Base-by-base conservation (phyloP, 2,329 filamentous ascomycete genomes). In the Myriosclerotinia curreyana region DNA sequence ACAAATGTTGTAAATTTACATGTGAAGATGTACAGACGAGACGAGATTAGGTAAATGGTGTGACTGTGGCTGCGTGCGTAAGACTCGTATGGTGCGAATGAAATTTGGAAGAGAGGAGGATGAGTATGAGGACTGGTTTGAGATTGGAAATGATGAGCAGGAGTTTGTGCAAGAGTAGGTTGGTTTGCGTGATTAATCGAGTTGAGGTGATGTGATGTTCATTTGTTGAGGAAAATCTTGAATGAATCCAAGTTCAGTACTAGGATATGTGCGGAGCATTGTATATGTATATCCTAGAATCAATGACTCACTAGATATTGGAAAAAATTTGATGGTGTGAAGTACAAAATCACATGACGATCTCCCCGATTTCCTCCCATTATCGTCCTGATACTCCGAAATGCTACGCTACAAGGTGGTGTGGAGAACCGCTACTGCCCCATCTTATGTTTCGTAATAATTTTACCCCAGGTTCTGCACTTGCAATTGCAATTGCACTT, bases 61-160 rank as follows among this genome's bases (percentile, higher is more conserved):
- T 59, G 55, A 59, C 55, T 48, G 55, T 59, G 54, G 40, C 54
- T 49, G 22, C 22, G 31, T 48, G 34, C 25, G 42, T 59, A 31
- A n/a, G 22, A n/a, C n/a, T n/a, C n/a, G 31, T 34, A 14, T 34
- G 53, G 36, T 17, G 12, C 42, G 12, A 20, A 6, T 20, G 8
- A 15, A 1, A 51, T 25, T 46, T 17, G 20, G 4, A 40, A 15
- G 12, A 40, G 25, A 31, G 12, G 20, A n/a, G 9, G 15, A 20
- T 14, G 46, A 38, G 15, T 11, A 36, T 22, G 34, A 52, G 3
- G n/a, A 48, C 20, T 9, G 9, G 9, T 20, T 48, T n/a, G 44
- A 11, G 8, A 48, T 48, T n/a, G 5, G 17, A 38, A 34, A 48
- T 38, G 46, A 31, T 52, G 34, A 9, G 8, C 20, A 20, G 44